Percentiles rank a stretch among this genome's conserved stretches.
Conservation (phyloP, 768 basidiomycete species). For the Mrakia gelida region DNA sequence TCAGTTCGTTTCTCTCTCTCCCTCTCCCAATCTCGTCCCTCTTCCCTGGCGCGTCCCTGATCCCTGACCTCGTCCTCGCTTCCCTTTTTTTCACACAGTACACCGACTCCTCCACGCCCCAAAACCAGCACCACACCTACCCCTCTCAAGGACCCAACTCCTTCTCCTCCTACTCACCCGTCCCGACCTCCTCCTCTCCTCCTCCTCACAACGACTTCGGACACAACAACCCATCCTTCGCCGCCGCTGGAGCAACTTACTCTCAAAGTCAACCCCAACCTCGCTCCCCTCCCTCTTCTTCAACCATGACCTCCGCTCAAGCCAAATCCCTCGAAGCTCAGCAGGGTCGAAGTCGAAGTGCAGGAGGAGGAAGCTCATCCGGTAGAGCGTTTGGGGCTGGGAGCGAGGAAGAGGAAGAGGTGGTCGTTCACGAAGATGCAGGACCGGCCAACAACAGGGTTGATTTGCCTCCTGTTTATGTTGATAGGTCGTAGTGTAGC, state of each 20-base stretch:
- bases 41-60: not conserved
- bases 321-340: slow-evolving; percentile 1
- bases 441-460: too few species aligned
- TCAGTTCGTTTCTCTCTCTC: not conserved
- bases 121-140: not conserved
- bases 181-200: not conserved
- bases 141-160: not conserved
- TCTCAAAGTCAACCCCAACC: not conserved
- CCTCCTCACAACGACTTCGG: not conserved
- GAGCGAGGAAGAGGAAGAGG: too few species aligned
- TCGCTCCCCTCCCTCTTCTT: not conserved
- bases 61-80: not conserved
- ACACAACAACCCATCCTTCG: not conserved
- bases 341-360: not conserved
- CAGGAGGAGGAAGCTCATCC: too few species aligned
- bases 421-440: too few species aligned
- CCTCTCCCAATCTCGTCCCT: not conserved
- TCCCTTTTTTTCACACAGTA: not conserved
- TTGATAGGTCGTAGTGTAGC: too few species aligned
- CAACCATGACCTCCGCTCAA: not conserved
- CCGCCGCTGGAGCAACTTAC: not conserved
- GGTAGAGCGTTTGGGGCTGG: too few species aligned
- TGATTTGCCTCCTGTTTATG: too few species aligned
- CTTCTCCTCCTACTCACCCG: not conserved
- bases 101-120: not conserved